Base-by-base conservation (phyloP, 805 yeast genomes). In the Wickerhamiella domercqiae region DNA sequence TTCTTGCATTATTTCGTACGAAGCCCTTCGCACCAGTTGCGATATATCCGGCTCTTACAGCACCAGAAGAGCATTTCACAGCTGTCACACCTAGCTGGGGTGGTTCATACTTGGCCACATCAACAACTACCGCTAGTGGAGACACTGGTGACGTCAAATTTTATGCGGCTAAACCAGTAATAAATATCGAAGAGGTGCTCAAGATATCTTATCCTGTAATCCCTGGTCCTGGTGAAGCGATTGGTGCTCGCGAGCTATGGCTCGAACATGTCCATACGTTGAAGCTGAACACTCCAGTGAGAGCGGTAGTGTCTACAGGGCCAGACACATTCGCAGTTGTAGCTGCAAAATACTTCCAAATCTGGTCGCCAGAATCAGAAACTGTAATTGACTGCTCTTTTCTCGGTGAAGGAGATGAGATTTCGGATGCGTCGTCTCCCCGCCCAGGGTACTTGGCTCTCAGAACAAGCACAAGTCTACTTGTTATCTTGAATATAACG, bases 161-260 rank as follows among this genome's bases (percentile, higher is more conserved):
- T n/a, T 45, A 45, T 34, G 3, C 29, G 21, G 39, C 37, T 11
- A 40, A 37, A 29, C 50, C 49, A 2, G 32, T 36, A 6, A 35
- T 21, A 18, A 44, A 47, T 31, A 33, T 47, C 20, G 50, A 44
- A 36, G 54, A 50, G 37, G 44, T 45, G 14, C 35, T 47, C 21
- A 20, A 29, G 7, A 21, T 40, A 14, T 39, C 39, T 20, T 33
- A 38, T 18, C 24, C 37, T 2, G 38, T 36, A 11, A 40, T 46
- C 13, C 60, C 62, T 5, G 64, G 65, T 2, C 61, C 62, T 1
- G 66, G 66, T 3, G 66, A 60, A 41, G 55, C 54, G 6, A 45
- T 53, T 14, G 64, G 64, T 3, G 55, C 58, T 2, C 47, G 59
- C 5, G 63, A 58, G 29, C 40, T 56, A 15, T 36, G 40, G 40